phyloP scores from a whole-genome alignment of 805 yeast genomes.

The Wickerhamiella domercqiae region DNA sequence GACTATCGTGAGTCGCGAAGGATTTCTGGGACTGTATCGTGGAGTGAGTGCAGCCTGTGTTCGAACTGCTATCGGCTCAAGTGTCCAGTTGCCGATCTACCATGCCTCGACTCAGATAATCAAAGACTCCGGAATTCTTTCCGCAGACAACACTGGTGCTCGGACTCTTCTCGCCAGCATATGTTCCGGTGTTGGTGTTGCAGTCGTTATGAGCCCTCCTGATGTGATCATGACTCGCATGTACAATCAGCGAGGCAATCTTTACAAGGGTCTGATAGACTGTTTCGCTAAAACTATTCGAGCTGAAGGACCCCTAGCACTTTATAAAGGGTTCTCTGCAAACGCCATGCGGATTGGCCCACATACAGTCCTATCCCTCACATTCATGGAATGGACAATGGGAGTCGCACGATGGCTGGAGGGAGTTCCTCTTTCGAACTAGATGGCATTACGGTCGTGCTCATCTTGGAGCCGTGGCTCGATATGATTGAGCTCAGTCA shows the following conservation, averaged over 20 bases:
- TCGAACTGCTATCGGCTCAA: conserved; percentile 90
- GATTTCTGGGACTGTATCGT: conserved; percentile 62
- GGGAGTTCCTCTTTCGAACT: conserved; percentile 23
- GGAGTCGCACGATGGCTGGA: conserved; percentile 35
- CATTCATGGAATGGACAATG: conserved; percentile 93
- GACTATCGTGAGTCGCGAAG: conserved; percentile 50
- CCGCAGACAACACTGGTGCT: conserved; percentile 37
- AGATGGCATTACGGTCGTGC: no score
- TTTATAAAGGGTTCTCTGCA: conserved; percentile 91
- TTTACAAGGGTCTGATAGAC: conserved; percentile 76
- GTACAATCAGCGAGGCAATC: conserved; percentile 82
- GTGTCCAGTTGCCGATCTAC: conserved; percentile 88
- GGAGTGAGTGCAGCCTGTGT: conserved; percentile 92
- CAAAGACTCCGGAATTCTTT: conserved; percentile 31
- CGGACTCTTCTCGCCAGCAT: conserved; percentile 19
- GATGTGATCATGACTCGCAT: conserved; percentile 90
- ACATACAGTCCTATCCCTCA: conserved; percentile 72
- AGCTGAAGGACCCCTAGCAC: conserved; percentile 72
- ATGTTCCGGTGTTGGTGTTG: conserved; percentile 80
- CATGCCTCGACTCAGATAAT: conserved; percentile 56
- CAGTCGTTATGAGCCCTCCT: conserved; percentile 93
- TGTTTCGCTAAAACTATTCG: conserved; percentile 71
- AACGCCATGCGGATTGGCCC: conserved; percentile 88
- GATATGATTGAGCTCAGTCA: no score
- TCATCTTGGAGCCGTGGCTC: no score